Evolutionary conservation across 2,329 filamentous ascomycete species (phyloP), one percentile per base, ranked within the genome.

Genomic region (Xylariales sp.): DNA sequence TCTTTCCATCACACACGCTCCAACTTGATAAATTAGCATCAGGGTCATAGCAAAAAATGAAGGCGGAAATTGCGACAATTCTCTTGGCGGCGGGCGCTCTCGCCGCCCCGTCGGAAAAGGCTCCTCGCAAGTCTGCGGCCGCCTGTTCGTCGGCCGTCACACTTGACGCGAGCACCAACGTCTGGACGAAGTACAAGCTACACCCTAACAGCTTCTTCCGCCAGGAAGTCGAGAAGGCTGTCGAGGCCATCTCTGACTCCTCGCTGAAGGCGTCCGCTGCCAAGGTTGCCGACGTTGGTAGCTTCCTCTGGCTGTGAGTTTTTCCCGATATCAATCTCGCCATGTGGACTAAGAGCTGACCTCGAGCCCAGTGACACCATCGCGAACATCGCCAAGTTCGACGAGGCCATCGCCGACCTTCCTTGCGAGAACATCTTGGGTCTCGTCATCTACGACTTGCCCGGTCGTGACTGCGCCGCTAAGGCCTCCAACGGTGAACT

Each of bases 401-500:
- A 82, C 46, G 71, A 76, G 18, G 85, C 84, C 10, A 80, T 88
- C n/a, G 76, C 74, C 18, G 80, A 83, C 45, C 81, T 85, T 59
- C 80, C 79, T 66, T 77, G 77, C 57, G 78, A 79, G 5, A 80
- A 82, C 74, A 76, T 80, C 68, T 77, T 80, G 23, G 80, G 80
- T 71, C 81, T 88, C 56, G 86, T 88, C 68, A 83, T 89, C 71
- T 89, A 89, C 77, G 83, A 88, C 76, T 82, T 89, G 28, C 86
- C 86, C 36, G 86, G 87, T 71, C 85, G 86, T 78, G 86, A 89
- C 79, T 89, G 86, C 74, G 84, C 86, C 58, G 86, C 86, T 16
- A 83, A 84, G 55, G 86, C 86, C 48, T 87, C 85, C 75, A 88
- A 88, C 77, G 86, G 86, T 77, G 86, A 88, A 77, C 84, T 88